These are phyloP conservation scores for Pyrus bretschneideri DNA, from an alignment of 306 rosid species.

Conservation along the genomic window DNA sequence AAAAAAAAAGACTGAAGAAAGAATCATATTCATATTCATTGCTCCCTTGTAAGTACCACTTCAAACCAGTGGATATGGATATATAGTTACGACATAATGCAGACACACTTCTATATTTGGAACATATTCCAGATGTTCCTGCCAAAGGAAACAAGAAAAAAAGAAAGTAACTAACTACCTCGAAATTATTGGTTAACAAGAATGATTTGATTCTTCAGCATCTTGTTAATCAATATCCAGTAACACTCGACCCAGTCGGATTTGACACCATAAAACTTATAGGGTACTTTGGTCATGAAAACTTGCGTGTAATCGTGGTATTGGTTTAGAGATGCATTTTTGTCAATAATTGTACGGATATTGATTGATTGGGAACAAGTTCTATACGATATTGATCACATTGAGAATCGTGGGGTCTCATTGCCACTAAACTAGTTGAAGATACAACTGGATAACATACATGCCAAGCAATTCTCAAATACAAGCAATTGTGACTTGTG, in stretches of 20 bases:
- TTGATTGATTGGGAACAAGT: slow-evolving; percentile 28
- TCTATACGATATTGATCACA: slow-evolving; percentile 13
- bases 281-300: background rate
- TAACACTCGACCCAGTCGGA: background rate
- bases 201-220: slow-evolving; percentile 16
- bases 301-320: background rate
- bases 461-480: slow-evolving; percentile 21
- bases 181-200: slow-evolving; percentile 20
- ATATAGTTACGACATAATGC: slow-evolving; percentile 1
- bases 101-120: background rate
- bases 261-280: background rate
- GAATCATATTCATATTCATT: slow-evolving; percentile 23
- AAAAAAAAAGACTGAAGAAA: background rate
- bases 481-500: slow-evolving; percentile 26
- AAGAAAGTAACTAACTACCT: slow-evolving; percentile 7
- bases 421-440: slow-evolving; percentile 24
- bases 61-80: background rate
- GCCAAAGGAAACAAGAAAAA: slow-evolving; percentile 24
- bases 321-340: background rate
- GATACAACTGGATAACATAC: slow-evolving; percentile 24
- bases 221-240: slow-evolving; percentile 3
- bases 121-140: slow-evolving; percentile 45
- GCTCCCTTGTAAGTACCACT: slow-evolving; percentile 18
- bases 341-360: background rate
- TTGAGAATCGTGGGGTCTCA: background rate